A percentile compares a stretch with the other conserved stretches of the same genome.
Conservation (phyloP, 2,329 filamentous ascomycete genomes). For the Colletotrichum nymphaeae region DNA sequence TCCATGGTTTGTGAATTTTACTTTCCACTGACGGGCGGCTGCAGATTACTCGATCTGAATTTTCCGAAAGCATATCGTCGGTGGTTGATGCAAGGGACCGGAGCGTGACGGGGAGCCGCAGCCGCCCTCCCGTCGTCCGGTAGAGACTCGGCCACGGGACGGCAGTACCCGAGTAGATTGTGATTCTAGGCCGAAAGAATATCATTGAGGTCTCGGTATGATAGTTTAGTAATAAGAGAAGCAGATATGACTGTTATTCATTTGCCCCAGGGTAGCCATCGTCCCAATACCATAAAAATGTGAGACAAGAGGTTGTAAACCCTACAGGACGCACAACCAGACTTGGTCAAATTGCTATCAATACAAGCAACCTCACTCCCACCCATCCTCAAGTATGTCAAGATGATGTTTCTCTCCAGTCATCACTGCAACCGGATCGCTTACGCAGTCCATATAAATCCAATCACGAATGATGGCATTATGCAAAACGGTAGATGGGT, state of each 20-base stretch:
- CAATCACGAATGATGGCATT: too few species aligned
- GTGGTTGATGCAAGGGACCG: background rate
- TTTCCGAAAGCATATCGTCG: background rate
- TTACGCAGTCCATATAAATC: too few species aligned
- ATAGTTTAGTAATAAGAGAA: too few species aligned
- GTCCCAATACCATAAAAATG: background rate
- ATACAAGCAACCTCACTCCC: background rate
- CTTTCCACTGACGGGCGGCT: background rate
- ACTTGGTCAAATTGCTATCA: background rate
- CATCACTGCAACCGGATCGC: too few species aligned
- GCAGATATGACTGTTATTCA: background rate
- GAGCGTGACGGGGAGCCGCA: background rate
- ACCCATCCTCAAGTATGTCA: background rate
- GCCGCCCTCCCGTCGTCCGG: background rate
- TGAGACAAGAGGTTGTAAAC: background rate
- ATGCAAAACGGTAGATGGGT: too few species aligned
- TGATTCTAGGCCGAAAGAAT: background rate
- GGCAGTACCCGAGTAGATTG: background rate
- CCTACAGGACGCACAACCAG: background rate
- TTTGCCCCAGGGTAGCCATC: background rate
- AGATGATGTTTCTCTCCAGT: background rate
- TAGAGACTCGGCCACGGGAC: background rate
- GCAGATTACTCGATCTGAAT: background rate
- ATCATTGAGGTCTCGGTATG: background rate
- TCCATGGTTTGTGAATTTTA: background rate